Base-by-base conservation (phyloP, 768 basidiomycete species). In the Mycena haematopus region DNA sequence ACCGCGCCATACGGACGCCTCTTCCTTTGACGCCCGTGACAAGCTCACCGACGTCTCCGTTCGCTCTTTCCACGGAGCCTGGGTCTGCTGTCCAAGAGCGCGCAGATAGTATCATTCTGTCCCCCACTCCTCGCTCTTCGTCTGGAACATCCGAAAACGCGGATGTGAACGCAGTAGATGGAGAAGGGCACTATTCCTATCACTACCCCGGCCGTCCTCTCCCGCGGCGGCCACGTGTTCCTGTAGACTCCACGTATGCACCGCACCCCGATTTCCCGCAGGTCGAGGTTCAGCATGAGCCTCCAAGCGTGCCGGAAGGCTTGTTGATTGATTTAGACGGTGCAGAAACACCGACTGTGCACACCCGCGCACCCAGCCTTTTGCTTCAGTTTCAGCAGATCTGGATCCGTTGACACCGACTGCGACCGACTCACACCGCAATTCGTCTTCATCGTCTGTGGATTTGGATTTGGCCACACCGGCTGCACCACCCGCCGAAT, bases 151-250 rank as follows among this genome's bases (percentile, higher is more conserved):
- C 45, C n/a, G 56, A 58, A 35, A 14, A 50, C 31, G 40, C 14
- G 46, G 38, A 27, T 9, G 29, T 31, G 9, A 31, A 9, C 9
- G 29, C 29, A 11, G 33, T 5, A n/a, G 50, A 59, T 67, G 10
- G 66, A 58, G 40, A 72, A 63, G 29, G 65, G 49, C 62, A 57
- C 19, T 71, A 77, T 13, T 79, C 76, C 13, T 80, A 77, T 57
- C 86, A 85, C 69, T 87, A 86, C 67, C 77, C 78, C 25, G 84
- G 86, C 5, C 72, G 86, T 38, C 86, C 86, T 36, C 76, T 88
- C n/a, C 86, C 86, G 7, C 79, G 74, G 22, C 75, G 75, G 17
- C 80, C 69, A 21, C 72, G 69, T 44, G 42, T 68, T 31, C 62
- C 69, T n/a, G 65, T 76, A 11, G 78, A 78, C 68, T 78, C 79